Percentiles rank a stretch among this genome's conserved stretches.
These are phyloP conservation scores for Psidium guajava DNA, from an alignment of 345 rosid species.

Conservation along the genomic window DNA sequence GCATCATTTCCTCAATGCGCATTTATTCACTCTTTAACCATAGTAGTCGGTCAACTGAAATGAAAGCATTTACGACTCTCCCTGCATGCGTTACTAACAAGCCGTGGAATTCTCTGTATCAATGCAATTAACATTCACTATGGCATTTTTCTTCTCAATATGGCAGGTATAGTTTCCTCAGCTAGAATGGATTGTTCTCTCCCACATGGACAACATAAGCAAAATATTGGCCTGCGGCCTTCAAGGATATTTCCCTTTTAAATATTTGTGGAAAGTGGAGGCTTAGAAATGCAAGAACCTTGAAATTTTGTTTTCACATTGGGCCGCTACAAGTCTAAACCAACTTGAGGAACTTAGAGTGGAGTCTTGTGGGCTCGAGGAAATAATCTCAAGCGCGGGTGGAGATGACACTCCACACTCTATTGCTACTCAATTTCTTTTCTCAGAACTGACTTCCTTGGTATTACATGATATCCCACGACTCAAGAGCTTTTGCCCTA, in stretches of 20 bases:
- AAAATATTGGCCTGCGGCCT: neutral
- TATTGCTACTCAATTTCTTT: neutral
- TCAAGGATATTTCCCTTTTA: neutral
- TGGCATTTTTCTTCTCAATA: no score
- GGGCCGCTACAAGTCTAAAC: neutral
- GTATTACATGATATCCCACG: neutral
- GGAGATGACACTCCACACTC: neutral
- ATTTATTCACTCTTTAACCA: no score
- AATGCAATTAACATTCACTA: no score
- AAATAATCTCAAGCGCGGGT: neutral
- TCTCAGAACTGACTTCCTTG: neutral
- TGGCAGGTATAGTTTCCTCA: neutral
- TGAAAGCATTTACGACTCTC: neutral
- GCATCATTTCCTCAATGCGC: neutral
- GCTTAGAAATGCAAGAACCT: neutral
- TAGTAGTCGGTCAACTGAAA: neutral
- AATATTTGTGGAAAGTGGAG: neutral
- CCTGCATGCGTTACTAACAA: neutral
- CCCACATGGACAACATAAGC: neutral
- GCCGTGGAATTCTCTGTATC: neutral
- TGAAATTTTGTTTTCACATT: neutral
- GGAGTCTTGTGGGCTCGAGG: neutral
- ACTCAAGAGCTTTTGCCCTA: neutral
- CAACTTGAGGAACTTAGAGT: no score
- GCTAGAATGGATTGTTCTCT: accelerated